These are phyloP conservation scores for Fusarium mangiferae DNA, from an alignment of 2,329 filamentous ascomycete genomes.

Conservation along the genomic window DNA sequence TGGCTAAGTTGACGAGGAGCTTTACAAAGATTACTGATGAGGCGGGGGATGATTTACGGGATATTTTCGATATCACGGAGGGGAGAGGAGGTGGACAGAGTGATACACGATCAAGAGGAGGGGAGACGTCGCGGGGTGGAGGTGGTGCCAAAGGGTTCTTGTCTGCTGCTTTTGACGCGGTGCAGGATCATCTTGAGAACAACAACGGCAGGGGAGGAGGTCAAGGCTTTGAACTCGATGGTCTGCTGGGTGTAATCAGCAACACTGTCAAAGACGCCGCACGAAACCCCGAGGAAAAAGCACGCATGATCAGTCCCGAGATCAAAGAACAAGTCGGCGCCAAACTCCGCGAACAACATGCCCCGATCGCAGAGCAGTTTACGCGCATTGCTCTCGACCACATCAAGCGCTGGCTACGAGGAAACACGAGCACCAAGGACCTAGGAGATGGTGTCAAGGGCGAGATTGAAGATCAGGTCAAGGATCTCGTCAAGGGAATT, in stretches of 20 bases:
- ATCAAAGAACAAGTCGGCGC: constrained; percentile 57
- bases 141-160: constrained; percentile 52
- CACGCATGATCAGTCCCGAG: constrained; percentile 57
- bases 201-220: constrained; percentile 40
- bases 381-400: constrained; percentile 58
- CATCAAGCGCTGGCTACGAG: constrained; percentile 58
- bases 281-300: constrained; percentile 59
- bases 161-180: constrained; percentile 53
- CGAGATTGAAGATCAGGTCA: constrained; percentile 57
- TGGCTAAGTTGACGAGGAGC: constrained; percentile 53
- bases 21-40: constrained; percentile 54
- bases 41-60: constrained; percentile 54
- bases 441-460: constrained; percentile 56
- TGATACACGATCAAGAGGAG: constrained; percentile 42
- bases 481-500: constrained; percentile 57
- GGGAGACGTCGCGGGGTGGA: constrained; percentile 45
- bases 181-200: constrained; percentile 55
- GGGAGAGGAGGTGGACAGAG: constrained; percentile 21
- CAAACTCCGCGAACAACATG: constrained; percentile 55
- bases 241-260: constrained; percentile 55
- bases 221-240: constrained; percentile 53
- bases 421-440: constrained; percentile 54
- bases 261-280: constrained; percentile 56
- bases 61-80: constrained; percentile 58
- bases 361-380: constrained; percentile 57